These are phyloP conservation scores for Calonectria multiphialidica DNA, from an alignment of 2,329 filamentous ascomycete genomes.

Conservation along the genomic window DNA sequence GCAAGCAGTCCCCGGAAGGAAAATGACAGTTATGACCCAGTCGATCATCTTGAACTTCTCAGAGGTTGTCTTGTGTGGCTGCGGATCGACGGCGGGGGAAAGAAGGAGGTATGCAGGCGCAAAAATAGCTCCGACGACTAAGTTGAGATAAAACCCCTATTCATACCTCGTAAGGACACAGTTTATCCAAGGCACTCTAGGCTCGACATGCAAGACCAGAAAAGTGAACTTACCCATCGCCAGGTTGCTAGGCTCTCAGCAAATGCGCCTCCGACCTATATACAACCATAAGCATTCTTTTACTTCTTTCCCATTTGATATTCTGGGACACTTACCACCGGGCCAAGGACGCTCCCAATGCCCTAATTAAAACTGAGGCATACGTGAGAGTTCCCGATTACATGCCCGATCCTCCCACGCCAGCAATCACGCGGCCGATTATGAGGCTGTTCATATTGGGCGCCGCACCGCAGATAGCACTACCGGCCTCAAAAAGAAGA, in stretches of 20 bases:
- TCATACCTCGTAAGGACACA: neutral
- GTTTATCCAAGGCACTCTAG: too few relatives aligned
- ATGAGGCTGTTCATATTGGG: conserved; percentile 58
- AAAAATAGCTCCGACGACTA: conserved; percentile 53
- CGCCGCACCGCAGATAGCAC: conserved; percentile 52
- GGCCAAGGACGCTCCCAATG: conserved; percentile 55
- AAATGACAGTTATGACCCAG: conserved; percentile 44
- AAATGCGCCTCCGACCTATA: conserved; percentile 55
- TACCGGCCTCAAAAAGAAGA: conserved; percentile 43
- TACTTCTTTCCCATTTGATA: neutral
- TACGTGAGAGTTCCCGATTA: conserved; percentile 26
- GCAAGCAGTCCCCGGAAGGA: conserved; percentile 48
- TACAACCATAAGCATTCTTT: neutral
- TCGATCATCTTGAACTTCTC: conserved; percentile 42
- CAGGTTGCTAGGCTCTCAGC: conserved; percentile 53
- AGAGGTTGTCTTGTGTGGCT: conserved; percentile 19
- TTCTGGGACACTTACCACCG: conserved; percentile 40
- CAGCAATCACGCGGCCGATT: conserved; percentile 56
- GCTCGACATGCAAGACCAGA: neutral
- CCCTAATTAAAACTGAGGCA: conserved; percentile 48
- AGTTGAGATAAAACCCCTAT: conserved; percentile 64
- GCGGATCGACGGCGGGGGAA: conserved; percentile 50
- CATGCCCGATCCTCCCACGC: conserved; percentile 54
- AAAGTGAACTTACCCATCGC: conserved; percentile 47
- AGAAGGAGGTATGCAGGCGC: conserved; percentile 58